Conservation (phyloP, 805 yeast genomes). For the Candida cerambycidarum region DNA sequence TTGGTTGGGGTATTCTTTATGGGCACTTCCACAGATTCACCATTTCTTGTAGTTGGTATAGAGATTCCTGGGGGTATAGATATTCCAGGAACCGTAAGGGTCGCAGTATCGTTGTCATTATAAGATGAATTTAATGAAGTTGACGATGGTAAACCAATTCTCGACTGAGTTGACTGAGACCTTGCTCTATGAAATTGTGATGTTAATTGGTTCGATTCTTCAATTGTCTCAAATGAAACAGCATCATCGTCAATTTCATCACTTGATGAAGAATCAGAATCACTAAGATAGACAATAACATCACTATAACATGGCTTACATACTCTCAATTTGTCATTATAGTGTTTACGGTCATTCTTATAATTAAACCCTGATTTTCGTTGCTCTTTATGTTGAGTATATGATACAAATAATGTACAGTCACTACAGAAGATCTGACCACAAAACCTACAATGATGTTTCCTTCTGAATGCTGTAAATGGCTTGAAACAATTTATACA, state of each 20-base stretch:
- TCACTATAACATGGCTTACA: slow-evolving; percentile 76
- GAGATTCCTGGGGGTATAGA: slow-evolving; percentile 54
- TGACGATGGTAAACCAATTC: slow-evolving; percentile 7
- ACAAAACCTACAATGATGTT: slow-evolving; percentile 93
- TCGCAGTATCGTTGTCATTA: not conserved
- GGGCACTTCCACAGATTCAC: slow-evolving; percentile 77
- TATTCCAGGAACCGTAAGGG: not conserved
- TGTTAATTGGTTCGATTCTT: slow-evolving; percentile 17
- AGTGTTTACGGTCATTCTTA: slow-evolving; percentile 41
- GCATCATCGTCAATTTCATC: slow-evolving; percentile 29
- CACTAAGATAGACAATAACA: slow-evolving; percentile 68
- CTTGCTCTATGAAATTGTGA: slow-evolving; percentile 28
- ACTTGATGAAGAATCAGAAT: slow-evolving; percentile 49
- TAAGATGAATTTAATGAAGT: slow-evolving; percentile 2
- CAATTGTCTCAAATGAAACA: slow-evolving; percentile 14
- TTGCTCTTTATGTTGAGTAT: slow-evolving; percentile 50
- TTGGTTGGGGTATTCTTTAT: not conserved
- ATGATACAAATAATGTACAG: slow-evolving; percentile 71
- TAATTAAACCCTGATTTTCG: slow-evolving; percentile 20
- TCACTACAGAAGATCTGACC: slow-evolving; percentile 91
- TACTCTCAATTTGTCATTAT: slow-evolving; percentile 69
- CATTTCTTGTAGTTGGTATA: slow-evolving; percentile 76
- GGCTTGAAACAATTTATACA: slow-evolving; percentile 80
- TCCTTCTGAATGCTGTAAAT: slow-evolving; percentile 83
- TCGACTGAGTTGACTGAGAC: slow-evolving; percentile 19